Conservation (phyloP, 108 stramenopile genomes). For the Skeletonema potamos region DNA sequence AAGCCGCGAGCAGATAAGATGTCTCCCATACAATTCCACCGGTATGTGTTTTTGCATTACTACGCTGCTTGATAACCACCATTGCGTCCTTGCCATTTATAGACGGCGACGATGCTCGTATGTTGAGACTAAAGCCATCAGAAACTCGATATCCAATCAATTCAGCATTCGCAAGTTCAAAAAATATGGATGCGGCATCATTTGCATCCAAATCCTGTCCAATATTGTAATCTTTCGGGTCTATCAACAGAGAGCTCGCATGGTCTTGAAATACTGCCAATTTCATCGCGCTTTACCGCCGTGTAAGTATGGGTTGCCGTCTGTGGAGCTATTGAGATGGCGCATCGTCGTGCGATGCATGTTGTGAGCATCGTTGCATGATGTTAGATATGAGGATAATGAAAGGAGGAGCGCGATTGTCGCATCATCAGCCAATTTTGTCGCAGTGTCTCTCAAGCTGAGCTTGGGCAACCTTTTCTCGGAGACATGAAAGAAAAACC, state of each 20-base stretch:
- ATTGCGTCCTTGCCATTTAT: background rate
- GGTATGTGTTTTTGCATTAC: conserved; percentile 54
- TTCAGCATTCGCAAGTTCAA: conserved; percentile 72
- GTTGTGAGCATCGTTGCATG: too few relatives aligned
- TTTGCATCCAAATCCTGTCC: background rate
- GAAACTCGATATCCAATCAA: conserved; percentile 54
- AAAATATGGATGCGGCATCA: conserved; percentile 45
- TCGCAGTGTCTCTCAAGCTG: too few relatives aligned
- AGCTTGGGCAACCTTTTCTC: too few relatives aligned
- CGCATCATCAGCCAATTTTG: too few relatives aligned
- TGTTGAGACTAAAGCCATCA: too few relatives aligned
- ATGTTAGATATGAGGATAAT: too few relatives aligned
- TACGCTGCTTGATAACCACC: conserved; percentile 57
- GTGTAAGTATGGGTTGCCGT: too few relatives aligned
- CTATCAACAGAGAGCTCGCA: background rate
- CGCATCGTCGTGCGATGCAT: too few relatives aligned
- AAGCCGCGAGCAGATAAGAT: conserved; percentile 47
- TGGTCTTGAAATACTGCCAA: background rate
- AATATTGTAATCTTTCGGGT: background rate
- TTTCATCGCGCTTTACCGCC: background rate
- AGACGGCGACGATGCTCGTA: too few relatives aligned
- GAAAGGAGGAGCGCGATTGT: too few relatives aligned
- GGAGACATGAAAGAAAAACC: too few relatives aligned
- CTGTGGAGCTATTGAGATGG: too few relatives aligned
- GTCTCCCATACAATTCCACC: conserved; percentile 87